A percentile compares a stretch with the other conserved stretches of the same genome.
Evolutionary conservation across 2,329 filamentous ascomycete species (phyloP).

Genomic region (Botrytis elliptica): DNA sequence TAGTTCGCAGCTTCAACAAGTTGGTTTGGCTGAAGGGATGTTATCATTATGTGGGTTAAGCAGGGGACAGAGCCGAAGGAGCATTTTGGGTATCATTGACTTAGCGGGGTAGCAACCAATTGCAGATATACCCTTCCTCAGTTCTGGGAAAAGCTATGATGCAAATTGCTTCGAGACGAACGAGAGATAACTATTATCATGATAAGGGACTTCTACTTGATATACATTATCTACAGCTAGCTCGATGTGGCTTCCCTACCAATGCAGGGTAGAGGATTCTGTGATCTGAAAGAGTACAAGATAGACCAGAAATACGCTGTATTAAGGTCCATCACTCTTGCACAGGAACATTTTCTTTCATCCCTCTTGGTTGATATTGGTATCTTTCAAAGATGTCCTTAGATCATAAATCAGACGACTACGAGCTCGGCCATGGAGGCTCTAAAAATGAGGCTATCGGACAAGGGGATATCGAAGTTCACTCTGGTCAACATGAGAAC

Average conservation of each 20-base stretch:
- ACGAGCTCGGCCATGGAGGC: slow-evolving; percentile 13
- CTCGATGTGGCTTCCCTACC: neutral
- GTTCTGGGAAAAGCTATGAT: neutral
- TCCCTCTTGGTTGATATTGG: neutral
- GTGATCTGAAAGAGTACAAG: neutral
- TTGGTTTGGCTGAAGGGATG: neutral
- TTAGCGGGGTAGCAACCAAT: neutral
- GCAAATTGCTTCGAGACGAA: neutral
- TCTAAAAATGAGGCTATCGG: slow-evolving; percentile 1
- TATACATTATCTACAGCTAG: neutral
- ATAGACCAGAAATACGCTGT: neutral
- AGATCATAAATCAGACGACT: slow-evolving; percentile 3
- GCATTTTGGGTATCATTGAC: neutral
- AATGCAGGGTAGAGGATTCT: neutral
- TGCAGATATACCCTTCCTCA: neutral
- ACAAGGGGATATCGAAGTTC: neutral
- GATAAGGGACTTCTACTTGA: slow-evolving; percentile 1
- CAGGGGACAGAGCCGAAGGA: neutral
- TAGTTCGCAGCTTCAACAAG: neutral
- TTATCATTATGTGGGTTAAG: neutral
- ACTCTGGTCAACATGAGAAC: neutral
- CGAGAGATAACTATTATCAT: neutral
- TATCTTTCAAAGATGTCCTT: neutral
- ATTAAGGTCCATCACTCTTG: neutral
- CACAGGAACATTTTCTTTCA: neutral